Evolutionary conservation across 192 early-diverging fungal genomes (phyloP), one percentile per base, ranked within the genome.

Genomic region (Funneliformis geosporum): DNA sequence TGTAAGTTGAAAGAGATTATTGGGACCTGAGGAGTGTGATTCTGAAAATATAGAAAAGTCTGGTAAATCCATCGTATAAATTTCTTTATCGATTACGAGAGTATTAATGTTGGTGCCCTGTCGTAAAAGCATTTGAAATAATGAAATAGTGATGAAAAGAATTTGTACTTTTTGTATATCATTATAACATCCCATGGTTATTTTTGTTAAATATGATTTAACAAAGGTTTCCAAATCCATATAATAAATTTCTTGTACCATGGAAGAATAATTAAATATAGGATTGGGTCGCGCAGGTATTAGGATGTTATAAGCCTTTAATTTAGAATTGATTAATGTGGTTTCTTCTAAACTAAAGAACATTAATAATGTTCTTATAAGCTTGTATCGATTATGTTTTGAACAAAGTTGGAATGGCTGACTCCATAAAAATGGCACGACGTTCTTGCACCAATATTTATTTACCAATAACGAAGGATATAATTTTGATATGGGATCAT

Each of bases 391-490:
- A 55, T 55, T 55, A 7, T 55, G 50, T 55, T 55, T 55, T 55
- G 50, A 18, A 0, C 50, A 55, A 0, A 7, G 7, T 55, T 21
- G 50, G 16, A 55, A 55, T 69, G 67, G 67, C 25, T 40, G 67
- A 69, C 7, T 16, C 67, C 67, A 69, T 69, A 69, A 44, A n/a
- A 69, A 69, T 43, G 67, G 21, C 6, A 69, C 38, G 21, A 69
- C 67, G 10, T 69, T 69, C 21, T 69, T 69, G n/a, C 67, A 39
- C 67, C 67, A 69, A 69, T 42, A 69, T 43, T 40, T 18, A 69
- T 69, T 69, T n/a, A 69, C 67, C 8, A 69, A 43, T n/a, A 69
- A 69, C 8, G 16, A 69, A 21, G 67, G 40, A 42, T 69, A 69
- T 69, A 69, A 43, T 66, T 27, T 33, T 10, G 38, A 18, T 4